phyloP scores from a whole-genome alignment of 129 eudicot genomes.

The Flaveria trinervia region DNA sequence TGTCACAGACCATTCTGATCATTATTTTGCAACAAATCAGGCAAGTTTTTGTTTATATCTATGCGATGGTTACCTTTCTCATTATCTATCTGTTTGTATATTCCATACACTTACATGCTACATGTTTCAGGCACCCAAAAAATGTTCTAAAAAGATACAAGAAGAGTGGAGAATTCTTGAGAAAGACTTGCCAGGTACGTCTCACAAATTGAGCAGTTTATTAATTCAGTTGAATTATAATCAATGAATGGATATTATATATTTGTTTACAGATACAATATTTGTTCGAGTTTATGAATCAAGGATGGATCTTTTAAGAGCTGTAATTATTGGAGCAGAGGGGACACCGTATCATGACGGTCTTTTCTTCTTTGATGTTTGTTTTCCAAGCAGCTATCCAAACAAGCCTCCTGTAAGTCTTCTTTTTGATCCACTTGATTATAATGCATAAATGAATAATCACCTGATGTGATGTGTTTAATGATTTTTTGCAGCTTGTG shows the following conservation, averaged over 20 bases:
- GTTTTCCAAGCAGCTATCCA: constrained; percentile 70
- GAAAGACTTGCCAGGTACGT: constrained; percentile 76
- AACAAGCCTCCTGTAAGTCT: constrained; percentile 67
- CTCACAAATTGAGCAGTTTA: constrained; percentile 7
- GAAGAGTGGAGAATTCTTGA: constrained; percentile 93
- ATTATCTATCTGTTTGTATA: neutral
- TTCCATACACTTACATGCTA: constrained; percentile 3
- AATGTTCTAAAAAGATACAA: constrained; percentile 75
- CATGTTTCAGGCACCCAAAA: constrained; percentile 58
- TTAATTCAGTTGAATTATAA: neutral
- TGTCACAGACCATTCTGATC: constrained; percentile 72
- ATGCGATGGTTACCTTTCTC: neutral
- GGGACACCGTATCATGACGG: constrained; percentile 99
- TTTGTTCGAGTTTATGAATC: constrained; percentile 86
- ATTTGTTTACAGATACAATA: constrained; percentile 51
- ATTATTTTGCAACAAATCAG: constrained; percentile 50
- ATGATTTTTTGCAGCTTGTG: constrained; percentile 50
- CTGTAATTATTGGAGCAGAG: constrained; percentile 88
- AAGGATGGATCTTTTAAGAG: constrained; percentile 93
- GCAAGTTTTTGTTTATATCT: constrained; percentile 24
- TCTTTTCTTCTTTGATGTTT: constrained; percentile 79
- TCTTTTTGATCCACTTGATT: neutral
- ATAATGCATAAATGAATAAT: neutral
- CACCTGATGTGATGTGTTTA: neutral
- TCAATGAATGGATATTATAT: neutral